Base-by-base conservation (phyloP, 805 yeast genomes). In the Maudiozyma bulderi region DNA sequence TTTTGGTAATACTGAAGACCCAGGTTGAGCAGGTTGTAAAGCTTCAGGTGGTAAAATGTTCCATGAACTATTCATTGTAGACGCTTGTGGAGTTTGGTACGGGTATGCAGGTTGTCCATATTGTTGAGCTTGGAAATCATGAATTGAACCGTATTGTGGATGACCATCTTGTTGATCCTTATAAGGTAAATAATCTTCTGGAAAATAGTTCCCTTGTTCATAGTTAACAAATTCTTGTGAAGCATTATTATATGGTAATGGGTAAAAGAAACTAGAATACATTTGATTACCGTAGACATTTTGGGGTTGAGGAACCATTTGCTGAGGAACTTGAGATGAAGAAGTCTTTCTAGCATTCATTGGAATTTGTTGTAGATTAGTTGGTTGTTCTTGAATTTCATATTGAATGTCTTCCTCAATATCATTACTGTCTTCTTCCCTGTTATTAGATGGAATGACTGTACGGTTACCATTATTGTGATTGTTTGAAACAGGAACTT, bases 31-130 rank as follows among this genome's bases (percentile, higher is more conserved):
- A 5, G 58, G 57, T 41, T 55, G 60, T 51, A 58, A 52, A 20
- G 58, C 54, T 40, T 54, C 59, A 11, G 54, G 50, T 14, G 61
- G 57, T 26, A 54, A 44, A 45, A 47, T 54, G n/a, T 47, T 44
- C 50, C 56, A 44, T 57, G 58, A n/a, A 45, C 47, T 30, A 43
- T 50, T 13, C 54, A 58, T 13, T 43, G 47, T 28, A 49, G 52
- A 15, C 50, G 39, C 10, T 34, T 34, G 38, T 10, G 38, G n/a
- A 5, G 31, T 35, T 14, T 28, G 33, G 9, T 34, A 10, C 2
- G 40, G 30, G n/a, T 34, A 34, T 34, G 38, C 38, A n/a, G 33
- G 10, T 35, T 45, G 59, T 46, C 11, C 55, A 14, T 45, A 30
- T 11, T 39, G 42, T 39, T 28, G 42, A 31, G 8, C 38, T 35